Evolutionary conservation across 805 yeast genomes (phyloP), one percentile per base, ranked within the genome.

Genomic region (Candida taoyuanica): DNA sequence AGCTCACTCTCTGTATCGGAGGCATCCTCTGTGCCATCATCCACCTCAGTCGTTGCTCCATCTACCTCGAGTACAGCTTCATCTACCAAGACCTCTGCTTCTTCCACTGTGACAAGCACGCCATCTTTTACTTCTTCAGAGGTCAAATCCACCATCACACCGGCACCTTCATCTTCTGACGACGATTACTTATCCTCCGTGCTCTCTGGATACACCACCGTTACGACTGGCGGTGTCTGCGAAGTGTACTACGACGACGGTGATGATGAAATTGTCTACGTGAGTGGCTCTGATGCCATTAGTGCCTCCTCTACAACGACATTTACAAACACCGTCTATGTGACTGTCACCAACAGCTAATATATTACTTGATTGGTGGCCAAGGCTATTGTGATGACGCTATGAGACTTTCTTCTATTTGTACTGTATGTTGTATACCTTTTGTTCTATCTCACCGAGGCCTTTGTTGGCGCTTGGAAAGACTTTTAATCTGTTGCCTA

Each of bases 261-360:
- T 21, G 48, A 36, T 16, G 37, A 39, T 20, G 49, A 45, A 8
- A 33, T 34, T 17, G 46, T 40, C 18, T 56, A 52, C 34, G 56
- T 54, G 39, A 50, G 55, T 40, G 60, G 60, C 5, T 14, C 46
- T 8, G 60, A 44, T 27, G 57, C 60, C n/a, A 12, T 34, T 16
- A 52, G 58, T 42, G 60, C 58, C 19, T 42, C 46, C 27, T 42
- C 50, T 2, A 56, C 59, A 2, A 52, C 56, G 3, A 55, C 60
- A 7, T 43, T 55, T 36, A 50, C 56, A 4, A 51, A 42, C 25
- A 41, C 40, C 15, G 44, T 53, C 11, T 51, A 51, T 29, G 38
- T 43, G 17, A 55, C 59, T 15, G 34, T 47, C 17, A 39, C 56
- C 9, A 27, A 33, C 14, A 31, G 20, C 21, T 43, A 15, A 33